phyloP scores from a whole-genome alignment of 371 early-diverging fungal genomes.

The Rhizopus arrhizus region DNA sequence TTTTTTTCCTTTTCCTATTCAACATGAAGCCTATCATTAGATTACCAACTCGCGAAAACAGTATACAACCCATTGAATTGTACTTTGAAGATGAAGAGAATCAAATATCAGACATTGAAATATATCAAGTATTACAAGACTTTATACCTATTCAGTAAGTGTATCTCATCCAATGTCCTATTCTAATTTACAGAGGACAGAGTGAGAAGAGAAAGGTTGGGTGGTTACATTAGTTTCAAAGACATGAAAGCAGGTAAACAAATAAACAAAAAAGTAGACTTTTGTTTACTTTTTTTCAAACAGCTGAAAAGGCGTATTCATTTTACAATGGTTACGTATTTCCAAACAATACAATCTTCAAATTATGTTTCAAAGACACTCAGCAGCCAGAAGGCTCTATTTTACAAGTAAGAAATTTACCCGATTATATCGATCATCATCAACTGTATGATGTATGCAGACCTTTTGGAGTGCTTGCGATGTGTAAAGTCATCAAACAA shows the following conservation, averaged over 20 bases:
- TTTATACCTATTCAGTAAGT: conserved; percentile 23
- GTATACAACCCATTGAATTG: neutral
- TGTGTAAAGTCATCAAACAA: conserved; percentile 32
- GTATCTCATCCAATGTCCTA: too few species aligned
- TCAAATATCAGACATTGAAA: conserved; percentile 18
- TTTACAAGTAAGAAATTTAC: conserved; percentile 35
- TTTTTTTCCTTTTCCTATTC: neutral
- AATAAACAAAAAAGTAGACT: neutral
- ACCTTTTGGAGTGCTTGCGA: conserved; percentile 44
- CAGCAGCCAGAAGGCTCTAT: conserved; percentile 28
- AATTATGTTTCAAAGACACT: conserved; percentile 25
- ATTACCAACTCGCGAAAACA: conserved; percentile 28
- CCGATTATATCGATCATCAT: conserved; percentile 29
- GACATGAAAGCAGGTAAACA: conserved; percentile 30
- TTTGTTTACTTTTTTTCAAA: too few species aligned
- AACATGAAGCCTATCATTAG: conserved; percentile 23
- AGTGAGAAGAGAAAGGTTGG: conserved; percentile 33
- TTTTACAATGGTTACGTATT: conserved; percentile 38
- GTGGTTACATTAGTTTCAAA: conserved; percentile 34
- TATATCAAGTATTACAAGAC: conserved; percentile 20
- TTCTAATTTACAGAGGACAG: conserved; percentile 12
- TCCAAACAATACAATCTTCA: conserved; percentile 27
- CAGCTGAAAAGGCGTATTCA: conserved; percentile 45
- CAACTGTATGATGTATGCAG: conserved; percentile 40
- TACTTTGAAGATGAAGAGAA: conserved; percentile 23